Evolutionary conservation across 176 grass and related monocot species (phyloP).

Genomic region (Dendrocalamus sinicus): DNA sequence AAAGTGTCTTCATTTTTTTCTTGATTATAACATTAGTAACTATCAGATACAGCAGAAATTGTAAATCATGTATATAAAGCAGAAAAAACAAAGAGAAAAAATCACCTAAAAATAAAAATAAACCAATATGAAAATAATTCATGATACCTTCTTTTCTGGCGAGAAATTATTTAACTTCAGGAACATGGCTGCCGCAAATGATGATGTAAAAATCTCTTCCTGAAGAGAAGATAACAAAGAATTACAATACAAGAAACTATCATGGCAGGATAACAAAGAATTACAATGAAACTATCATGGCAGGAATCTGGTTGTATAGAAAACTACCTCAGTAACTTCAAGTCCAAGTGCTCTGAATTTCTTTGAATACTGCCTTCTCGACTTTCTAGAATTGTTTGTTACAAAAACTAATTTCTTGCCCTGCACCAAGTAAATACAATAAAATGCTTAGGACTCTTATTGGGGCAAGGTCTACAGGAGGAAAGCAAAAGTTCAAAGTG

Average conservation of each 20-base stretch:
- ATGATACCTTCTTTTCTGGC: constrained; percentile 78
- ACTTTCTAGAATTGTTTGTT: constrained; percentile 92
- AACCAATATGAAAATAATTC: constrained; percentile 16
- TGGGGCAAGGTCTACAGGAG: too few relatives aligned
- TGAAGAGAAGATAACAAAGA: constrained; percentile 52
- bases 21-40: background rate
- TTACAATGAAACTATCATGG: constrained; percentile 23
- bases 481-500: too few relatives aligned
- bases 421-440: constrained; percentile 51
- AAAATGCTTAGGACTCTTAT: background rate
- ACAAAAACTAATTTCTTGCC: constrained; percentile 93
- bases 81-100: constrained; percentile 3
- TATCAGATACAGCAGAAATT: background rate
- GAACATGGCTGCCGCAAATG: constrained; percentile 94
- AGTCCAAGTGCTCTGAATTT: constrained; percentile 86
- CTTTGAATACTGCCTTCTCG: constrained; percentile 80
- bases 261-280: constrained; percentile 20
- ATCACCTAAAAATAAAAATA: background rate
- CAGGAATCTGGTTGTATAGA: constrained; percentile 20
- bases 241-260: constrained; percentile 26
- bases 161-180: constrained; percentile 84
- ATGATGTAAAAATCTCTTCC: constrained; percentile 94
- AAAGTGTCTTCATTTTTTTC: background rate
- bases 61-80: constrained; percentile 17
- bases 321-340: constrained; percentile 79